Percentiles rank a stretch among this genome's conserved stretches.
These are phyloP conservation scores for Hygrophoropsis aurantiaca DNA, from an alignment of 768 basidiomycete genomes.

Conservation along the genomic window DNA sequence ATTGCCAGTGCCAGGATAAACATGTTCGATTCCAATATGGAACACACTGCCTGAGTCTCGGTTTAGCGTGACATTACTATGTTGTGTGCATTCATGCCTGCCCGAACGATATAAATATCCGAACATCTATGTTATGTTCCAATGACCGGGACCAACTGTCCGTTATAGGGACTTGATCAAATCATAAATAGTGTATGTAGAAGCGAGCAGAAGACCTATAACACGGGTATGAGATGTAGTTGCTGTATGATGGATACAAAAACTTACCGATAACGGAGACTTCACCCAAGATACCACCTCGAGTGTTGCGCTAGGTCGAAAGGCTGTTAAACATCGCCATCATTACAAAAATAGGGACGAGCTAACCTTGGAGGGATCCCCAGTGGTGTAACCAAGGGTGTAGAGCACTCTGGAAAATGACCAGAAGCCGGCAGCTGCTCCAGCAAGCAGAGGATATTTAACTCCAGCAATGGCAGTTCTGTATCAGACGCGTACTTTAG, in stretches of 20 bases:
- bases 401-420: constrained; percentile 38
- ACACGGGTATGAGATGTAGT: neutral
- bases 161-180: constrained; percentile 8
- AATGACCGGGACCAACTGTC: neutral
- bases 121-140: too few relatives aligned
- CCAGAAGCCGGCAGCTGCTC: constrained; percentile 36
- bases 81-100: too few relatives aligned
- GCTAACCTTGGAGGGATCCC: constrained; percentile 38
- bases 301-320: constrained; percentile 9
- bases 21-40: too few relatives aligned
- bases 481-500: neutral
- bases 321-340: neutral
- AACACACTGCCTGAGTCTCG: too few relatives aligned
- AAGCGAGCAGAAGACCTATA: constrained; percentile 14
- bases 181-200: constrained; percentile 13
- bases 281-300: constrained; percentile 13
- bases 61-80: too few relatives aligned
- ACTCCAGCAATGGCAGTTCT: constrained; percentile 25
- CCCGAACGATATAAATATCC: too few relatives aligned
- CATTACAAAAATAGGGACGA: neutral
- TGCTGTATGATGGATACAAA: neutral
- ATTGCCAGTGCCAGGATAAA: too few relatives aligned
- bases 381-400: constrained; percentile 40
- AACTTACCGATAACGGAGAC: constrained; percentile 14
- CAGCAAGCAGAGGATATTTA: constrained; percentile 36